Evolutionary conservation across 2,329 filamentous ascomycete species (phyloP), one percentile per base, ranked within the genome.

Genomic region (Diaporthe sp.): DNA sequence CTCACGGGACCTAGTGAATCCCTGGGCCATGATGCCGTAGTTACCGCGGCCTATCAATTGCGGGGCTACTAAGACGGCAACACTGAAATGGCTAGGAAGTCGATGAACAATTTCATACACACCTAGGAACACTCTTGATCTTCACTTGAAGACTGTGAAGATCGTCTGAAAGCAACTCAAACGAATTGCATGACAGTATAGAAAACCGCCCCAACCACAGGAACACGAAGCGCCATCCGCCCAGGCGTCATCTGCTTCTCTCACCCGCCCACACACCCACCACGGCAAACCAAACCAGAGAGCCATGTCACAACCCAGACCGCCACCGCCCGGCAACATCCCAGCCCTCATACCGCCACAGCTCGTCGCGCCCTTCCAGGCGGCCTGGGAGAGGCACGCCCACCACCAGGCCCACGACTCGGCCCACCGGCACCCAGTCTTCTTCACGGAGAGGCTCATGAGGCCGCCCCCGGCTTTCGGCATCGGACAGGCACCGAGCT

Each of bases 341-440:
- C 28, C 72, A 28, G 53, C 87, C 20, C 85, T 82, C 1, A 78
- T 80, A 22, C 51, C 77, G 75, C 31, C 78, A 73, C 72, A 76
- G 1, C 70, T 71, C 31, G 71, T 77, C 28, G 68, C 67, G 34
- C 78, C 76, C 0, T 74, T 81, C 71, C 80, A 82, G 75, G 75
- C 77, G 9, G 77, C 79, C 28, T 80, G 80, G 81, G 78, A 81
- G 58, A 79, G 79, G 31, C 81, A 82, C 73, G 75, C 72, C 28
- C 47, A 53, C 1, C 31, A 53, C 1, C 77, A 55, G 8, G 47
- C 80, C 7, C 89, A 88, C 80, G 88, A 93, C 81, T 86, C 90
- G 13, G 90, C 93, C 1, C 87, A 87, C 53, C 85, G 90, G 37
- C 94, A 96, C 78, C 94, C 94, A 0, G 94, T 95, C 1, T 96